Conservation (phyloP, 106 monocot genomes). For the Amphibolis antarctica region DNA sequence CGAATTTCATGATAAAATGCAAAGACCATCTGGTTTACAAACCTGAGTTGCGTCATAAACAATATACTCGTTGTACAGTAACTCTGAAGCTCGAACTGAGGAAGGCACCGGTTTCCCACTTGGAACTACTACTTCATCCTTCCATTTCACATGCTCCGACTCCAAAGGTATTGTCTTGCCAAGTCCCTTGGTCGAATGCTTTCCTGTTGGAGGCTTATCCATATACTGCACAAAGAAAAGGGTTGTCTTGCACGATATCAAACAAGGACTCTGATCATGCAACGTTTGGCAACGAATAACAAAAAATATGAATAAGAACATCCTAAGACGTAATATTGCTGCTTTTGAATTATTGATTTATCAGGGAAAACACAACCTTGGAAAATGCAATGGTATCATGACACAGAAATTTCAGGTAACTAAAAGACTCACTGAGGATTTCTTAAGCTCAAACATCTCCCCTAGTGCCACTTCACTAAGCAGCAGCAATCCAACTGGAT, state of each 20-base stretch:
- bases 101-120: constrained; percentile 85
- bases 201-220: constrained; percentile 80
- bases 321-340: no score
- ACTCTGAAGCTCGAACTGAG: constrained; percentile 42
- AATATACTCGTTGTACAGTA: constrained; percentile 91
- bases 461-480: constrained; percentile 97
- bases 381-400: not conserved
- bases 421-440: constrained; percentile 43
- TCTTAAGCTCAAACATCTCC: constrained; percentile 82
- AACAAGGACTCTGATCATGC: no score
- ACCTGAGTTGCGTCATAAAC: constrained; percentile 91
- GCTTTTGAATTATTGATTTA: no score
- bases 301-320: no score
- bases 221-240: constrained; percentile 45
- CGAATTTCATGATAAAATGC: not conserved
- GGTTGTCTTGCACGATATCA: not conserved
- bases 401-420: not conserved
- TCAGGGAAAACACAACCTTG: not conserved
- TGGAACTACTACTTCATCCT: constrained; percentile 68
- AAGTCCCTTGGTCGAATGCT: constrained; percentile 91
- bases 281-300: no score
- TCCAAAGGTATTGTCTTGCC: constrained; percentile 82
- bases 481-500: constrained; percentile 85
- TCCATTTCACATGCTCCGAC: constrained; percentile 73
- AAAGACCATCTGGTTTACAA: not conserved